These are phyloP conservation scores for Remersonia thermophila DNA, from an alignment of 2,329 filamentous ascomycete genomes.

Conservation along the genomic window DNA sequence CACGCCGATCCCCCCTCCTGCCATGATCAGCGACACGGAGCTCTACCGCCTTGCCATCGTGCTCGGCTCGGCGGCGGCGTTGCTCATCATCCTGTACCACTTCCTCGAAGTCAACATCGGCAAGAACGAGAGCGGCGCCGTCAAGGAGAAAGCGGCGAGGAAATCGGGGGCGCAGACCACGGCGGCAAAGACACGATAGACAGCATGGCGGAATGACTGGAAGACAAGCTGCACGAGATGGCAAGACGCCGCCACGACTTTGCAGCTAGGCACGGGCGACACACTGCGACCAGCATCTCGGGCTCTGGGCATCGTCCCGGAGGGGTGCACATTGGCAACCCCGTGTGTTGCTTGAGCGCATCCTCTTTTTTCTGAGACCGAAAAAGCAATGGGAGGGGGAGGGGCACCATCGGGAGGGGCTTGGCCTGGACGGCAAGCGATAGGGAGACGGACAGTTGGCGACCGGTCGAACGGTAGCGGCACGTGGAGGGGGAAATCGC, in stretches of 20 bases:
- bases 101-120: constrained; percentile 89
- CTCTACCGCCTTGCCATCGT: constrained; percentile 89
- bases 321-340: too few relatives aligned
- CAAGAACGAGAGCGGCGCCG: constrained; percentile 18
- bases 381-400: too few relatives aligned
- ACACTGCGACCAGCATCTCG: too few relatives aligned
- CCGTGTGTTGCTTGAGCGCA: too few relatives aligned
- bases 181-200: constrained; percentile 13
- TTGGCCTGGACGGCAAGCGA: too few relatives aligned
- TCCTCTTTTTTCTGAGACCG: too few relatives aligned
- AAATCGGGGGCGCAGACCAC: constrained; percentile 11
- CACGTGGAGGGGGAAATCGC: too few relatives aligned
- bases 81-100: constrained; percentile 89
- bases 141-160: constrained; percentile 19
- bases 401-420: too few relatives aligned
- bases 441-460: too few relatives aligned
- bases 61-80: constrained; percentile 78
- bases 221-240: constrained; percentile 9
- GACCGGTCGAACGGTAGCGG: too few relatives aligned
- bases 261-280: too few relatives aligned
- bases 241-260: neutral
- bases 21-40: constrained; percentile 88
- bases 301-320: too few relatives aligned
- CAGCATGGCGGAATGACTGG: neutral
- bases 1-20: constrained; percentile 19